A percentile compares a stretch with the other conserved stretches of the same genome.
Evolutionary conservation across 2,329 filamentous ascomycete species (phyloP).

Genomic region (Aspergillus oerlinghausenensis): DNA sequence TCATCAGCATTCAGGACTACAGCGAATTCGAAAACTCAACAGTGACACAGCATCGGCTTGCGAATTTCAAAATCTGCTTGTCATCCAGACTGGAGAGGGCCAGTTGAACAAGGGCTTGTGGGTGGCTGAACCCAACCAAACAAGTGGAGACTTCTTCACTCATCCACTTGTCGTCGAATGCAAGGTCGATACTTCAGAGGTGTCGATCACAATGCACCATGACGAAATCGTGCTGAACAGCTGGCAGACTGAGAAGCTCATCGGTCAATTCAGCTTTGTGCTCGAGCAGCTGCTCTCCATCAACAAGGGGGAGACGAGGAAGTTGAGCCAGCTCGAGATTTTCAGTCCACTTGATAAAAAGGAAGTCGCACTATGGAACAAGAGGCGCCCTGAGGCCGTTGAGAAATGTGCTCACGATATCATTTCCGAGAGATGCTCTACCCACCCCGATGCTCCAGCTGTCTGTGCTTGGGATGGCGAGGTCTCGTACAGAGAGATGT

Average conservation of each 20-base stretch:
- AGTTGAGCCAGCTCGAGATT: conserved; percentile 26
- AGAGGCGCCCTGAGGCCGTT: conserved; percentile 17
- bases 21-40: conserved; percentile 51
- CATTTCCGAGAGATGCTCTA: conserved; percentile 21
- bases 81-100: conserved; percentile 35
- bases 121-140: conserved; percentile 44
- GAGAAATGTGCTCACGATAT: conserved; percentile 32
- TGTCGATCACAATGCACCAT: conserved; percentile 60
- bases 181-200: conserved; percentile 50
- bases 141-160: conserved; percentile 53
- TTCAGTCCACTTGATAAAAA: conserved; percentile 31
- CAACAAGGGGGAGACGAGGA: conserved; percentile 17
- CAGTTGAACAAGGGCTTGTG: conserved; percentile 24
- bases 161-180: conserved; percentile 65
- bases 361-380: conserved; percentile 31
- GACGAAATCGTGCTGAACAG: conserved; percentile 56
- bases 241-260: conserved; percentile 50
- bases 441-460: conserved; percentile 27
- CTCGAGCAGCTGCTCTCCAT: conserved; percentile 30
- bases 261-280: conserved; percentile 47
- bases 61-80: conserved; percentile 45
- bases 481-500: conserved; percentile 30
- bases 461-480: conserved; percentile 34
- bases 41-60: conserved; percentile 43
- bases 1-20: conserved; percentile 59